A percentile compares a stretch with the other conserved stretches of the same genome.
Conservation (phyloP, 1,284 basidiomycete species). For the Boletellus sp. region DNA sequence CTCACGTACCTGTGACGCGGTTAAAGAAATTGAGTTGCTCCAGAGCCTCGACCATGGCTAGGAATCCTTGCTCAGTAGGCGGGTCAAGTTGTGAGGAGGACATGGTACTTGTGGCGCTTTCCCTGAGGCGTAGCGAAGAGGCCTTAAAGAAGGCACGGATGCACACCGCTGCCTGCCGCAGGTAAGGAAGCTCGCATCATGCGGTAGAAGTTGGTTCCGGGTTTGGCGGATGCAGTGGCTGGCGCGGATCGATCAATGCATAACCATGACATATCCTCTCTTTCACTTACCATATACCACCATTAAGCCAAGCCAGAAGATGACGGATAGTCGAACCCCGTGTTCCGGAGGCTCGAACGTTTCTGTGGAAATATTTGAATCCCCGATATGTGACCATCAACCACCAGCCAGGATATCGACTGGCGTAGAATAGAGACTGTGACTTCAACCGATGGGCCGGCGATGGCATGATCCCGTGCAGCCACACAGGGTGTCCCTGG, state of each 20-base stretch:
- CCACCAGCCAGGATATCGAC: too few relatives aligned
- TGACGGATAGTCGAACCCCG: too few relatives aligned
- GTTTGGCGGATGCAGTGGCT: background rate
- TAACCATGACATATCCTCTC: background rate
- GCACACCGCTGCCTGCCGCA: background rate
- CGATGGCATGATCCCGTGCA: too few relatives aligned
- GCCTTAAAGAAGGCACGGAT: background rate
- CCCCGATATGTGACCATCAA: too few relatives aligned
- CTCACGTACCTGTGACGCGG: background rate
- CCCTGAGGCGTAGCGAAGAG: background rate
- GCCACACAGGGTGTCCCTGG: too few relatives aligned
- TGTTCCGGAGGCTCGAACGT: too few relatives aligned
- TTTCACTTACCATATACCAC: too few relatives aligned
- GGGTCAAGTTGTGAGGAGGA: background rate
- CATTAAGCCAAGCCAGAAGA: too few relatives aligned
- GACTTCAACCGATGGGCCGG: too few relatives aligned
- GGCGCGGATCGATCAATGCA: background rate
- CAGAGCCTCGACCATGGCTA: background rate
- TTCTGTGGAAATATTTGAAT: too few relatives aligned
- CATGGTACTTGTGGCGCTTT: background rate
- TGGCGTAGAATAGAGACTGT: too few relatives aligned
- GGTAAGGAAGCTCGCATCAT: background rate
- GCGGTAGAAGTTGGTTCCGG: background rate
- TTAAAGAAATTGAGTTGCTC: background rate
- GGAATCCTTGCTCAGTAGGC: background rate